These are phyloP conservation scores for Chaetomium tenue DNA, from an alignment of 495 filamentous ascomycete species.

Conservation along the genomic window DNA sequence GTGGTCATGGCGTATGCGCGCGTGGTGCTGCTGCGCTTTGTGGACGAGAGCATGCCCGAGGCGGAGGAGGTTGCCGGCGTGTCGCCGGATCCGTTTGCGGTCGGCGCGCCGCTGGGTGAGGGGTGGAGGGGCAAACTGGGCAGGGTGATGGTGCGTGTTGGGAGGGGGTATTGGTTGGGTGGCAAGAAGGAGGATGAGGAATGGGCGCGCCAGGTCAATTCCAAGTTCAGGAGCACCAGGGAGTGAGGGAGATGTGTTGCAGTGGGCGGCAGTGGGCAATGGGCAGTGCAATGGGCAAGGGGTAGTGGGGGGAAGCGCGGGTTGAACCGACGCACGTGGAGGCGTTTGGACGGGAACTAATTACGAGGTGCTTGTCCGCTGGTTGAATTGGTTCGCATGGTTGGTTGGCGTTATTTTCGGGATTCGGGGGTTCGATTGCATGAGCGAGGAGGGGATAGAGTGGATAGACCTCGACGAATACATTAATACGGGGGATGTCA, in stretches of 20 bases:
- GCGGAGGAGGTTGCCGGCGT: slow-evolving; percentile 40
- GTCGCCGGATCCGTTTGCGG: slow-evolving; percentile 69
- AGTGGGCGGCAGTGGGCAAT: not conserved
- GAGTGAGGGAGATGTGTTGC: not conserved
- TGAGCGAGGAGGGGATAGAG: not conserved
- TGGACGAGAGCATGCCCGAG: slow-evolving; percentile 47
- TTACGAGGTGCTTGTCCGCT: not conserved
- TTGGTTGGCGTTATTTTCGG: slow-evolving; percentile 14
- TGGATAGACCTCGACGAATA: not conserved
- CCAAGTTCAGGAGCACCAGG: slow-evolving; percentile 51
- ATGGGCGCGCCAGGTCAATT: slow-evolving; percentile 60
- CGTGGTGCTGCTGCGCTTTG: slow-evolving; percentile 60
- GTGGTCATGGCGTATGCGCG: slow-evolving; percentile 79
- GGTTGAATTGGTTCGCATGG: slow-evolving; percentile 13
- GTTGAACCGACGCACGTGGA: slow-evolving; percentile 6
- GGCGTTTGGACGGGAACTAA: not conserved
- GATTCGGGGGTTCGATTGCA: not conserved
- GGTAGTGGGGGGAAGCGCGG: not conserved
- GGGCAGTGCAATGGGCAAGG: no score
- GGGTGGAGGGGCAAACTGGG: slow-evolving; percentile 77
- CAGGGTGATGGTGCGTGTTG: slow-evolving; percentile 66
- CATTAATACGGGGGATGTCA: not conserved
- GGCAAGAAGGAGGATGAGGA: slow-evolving; percentile 47
- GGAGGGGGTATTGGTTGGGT: slow-evolving; percentile 73
- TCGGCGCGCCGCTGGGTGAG: slow-evolving; percentile 63